A percentile compares a stretch with the other conserved stretches of the same genome.
These are phyloP conservation scores for Macroventuria anomochaeta DNA, from an alignment of 2,329 filamentous ascomycete genomes.

Conservation along the genomic window DNA sequence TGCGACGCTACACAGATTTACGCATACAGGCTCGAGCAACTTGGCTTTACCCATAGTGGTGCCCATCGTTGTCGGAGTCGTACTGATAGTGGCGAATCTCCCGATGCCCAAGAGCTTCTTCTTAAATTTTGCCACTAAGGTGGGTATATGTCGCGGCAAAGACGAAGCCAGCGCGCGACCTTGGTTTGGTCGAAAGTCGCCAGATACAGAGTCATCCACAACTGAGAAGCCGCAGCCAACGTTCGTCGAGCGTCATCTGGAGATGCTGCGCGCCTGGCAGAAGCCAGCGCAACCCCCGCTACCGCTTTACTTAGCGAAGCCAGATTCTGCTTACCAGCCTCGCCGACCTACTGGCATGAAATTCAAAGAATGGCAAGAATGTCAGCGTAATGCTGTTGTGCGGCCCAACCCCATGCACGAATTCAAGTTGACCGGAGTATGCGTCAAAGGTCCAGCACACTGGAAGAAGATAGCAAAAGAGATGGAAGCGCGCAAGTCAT, in stretches of 20 bases:
- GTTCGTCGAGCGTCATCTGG: conserved; percentile 8
- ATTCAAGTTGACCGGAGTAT: neutral
- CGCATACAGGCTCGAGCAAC: neutral
- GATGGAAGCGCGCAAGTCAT: conserved; percentile 8
- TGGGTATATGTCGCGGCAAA: neutral
- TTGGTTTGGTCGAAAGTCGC: neutral
- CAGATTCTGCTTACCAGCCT: neutral
- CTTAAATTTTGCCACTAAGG: neutral
- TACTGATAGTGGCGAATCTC: neutral
- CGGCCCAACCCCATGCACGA: neutral
- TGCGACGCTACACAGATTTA: neutral
- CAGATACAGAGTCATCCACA: neutral
- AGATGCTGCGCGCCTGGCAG: conserved; percentile 15
- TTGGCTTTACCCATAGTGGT: neutral
- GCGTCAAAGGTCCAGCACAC: neutral
- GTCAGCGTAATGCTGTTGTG: neutral
- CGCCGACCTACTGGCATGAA: neutral
- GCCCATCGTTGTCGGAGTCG: neutral
- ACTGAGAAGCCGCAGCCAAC: neutral
- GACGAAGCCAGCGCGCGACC: neutral
- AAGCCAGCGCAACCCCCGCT: neutral
- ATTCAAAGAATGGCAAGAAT: neutral
- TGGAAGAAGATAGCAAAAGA: conserved; percentile 8
- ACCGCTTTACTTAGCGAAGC: neutral
- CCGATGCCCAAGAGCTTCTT: neutral